phyloP scores from a whole-genome alignment of 2,329 filamentous ascomycete genomes.

The Fusarium humuli region DNA sequence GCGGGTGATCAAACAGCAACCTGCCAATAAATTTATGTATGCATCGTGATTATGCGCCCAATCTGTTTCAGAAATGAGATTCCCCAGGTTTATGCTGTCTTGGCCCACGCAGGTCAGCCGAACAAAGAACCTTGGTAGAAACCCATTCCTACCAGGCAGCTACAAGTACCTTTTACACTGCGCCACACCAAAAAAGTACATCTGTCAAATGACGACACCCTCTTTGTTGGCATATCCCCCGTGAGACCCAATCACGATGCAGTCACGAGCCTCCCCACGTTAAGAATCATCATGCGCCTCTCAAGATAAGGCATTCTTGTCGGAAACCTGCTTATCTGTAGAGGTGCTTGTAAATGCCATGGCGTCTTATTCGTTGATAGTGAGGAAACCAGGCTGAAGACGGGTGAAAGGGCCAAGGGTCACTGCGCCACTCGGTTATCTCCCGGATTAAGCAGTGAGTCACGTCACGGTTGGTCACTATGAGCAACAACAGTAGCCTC shows the following conservation, averaged over 20 bases:
- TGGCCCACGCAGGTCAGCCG: constrained; percentile 8
- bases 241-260: background rate
- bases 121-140: constrained; percentile 35
- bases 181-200: background rate
- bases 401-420: background rate
- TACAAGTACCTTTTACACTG: constrained; percentile 9
- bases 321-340: constrained; percentile 25
- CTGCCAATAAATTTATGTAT: too few species aligned
- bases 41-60: background rate
- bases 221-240: constrained; percentile 3
- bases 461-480: constrained; percentile 25
- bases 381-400: background rate
- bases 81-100: constrained; percentile 2
- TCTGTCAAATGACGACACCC: constrained; percentile 38
- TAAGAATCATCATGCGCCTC: constrained; percentile 36
- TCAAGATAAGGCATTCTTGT: constrained; percentile 28
- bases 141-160: constrained; percentile 20
- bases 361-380: constrained; percentile 3
- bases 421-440: constrained; percentile 35
- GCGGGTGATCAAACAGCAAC: constrained; percentile 13
- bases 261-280: background rate
- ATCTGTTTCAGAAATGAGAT: background rate
- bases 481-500: background rate
- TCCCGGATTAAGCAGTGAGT: constrained; percentile 38
- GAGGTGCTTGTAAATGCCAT: background rate